Evolutionary conservation across 2,329 filamentous ascomycete genomes (phyloP), one percentile per base, ranked within the genome.

Genomic region (Botryotinia calthae): DNA sequence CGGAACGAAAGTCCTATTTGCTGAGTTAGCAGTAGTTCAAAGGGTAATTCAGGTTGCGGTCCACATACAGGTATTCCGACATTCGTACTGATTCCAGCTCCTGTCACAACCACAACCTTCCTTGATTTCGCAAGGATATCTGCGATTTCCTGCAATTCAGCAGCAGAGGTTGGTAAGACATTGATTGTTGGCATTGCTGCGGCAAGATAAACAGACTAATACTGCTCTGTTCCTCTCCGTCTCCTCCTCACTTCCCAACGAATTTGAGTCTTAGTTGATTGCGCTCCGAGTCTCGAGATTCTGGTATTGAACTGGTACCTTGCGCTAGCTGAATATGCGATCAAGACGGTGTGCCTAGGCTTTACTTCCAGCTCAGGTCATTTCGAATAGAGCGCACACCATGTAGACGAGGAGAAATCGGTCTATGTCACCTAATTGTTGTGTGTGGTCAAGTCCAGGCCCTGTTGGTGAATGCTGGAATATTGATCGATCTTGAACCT

Each of bases 11-110:
- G 76, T 93, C 90, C 90, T 91, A 75, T 48, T 74, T 79, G 28
- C 22, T 20, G 22, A 2, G 48, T 68, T 20, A 74, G 80, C 34
- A 75, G 68, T 75, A 77, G 68, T 73, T 20, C 51, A 71, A 72
- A 66, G 68, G n/a, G 25, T 42, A 14, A 9, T 48, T 28, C n/a
- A 7, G 37, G 2, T 28, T n/a, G 16, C 37, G 22, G 48, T 40
- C 59, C 20, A 80, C 86, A 79, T 84, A 93, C 91, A 68, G 91
- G 91, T 79, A 93, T 93, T 72, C 91, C 91, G 75, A 90, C 92
- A 80, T 92, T 93, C 68, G 91, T 93, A 79, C 90, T 92, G 79
- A 93, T 93, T 70, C 91, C 91, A 66, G 91, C 91, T 67, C 91
- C 91, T 0, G 91, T 93, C 46, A 93, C 85, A 31, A 93, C 88